Evolutionary conservation across 2,329 filamentous ascomycete genomes (phyloP).

Genomic region (Canariomyces notabilis): DNA sequence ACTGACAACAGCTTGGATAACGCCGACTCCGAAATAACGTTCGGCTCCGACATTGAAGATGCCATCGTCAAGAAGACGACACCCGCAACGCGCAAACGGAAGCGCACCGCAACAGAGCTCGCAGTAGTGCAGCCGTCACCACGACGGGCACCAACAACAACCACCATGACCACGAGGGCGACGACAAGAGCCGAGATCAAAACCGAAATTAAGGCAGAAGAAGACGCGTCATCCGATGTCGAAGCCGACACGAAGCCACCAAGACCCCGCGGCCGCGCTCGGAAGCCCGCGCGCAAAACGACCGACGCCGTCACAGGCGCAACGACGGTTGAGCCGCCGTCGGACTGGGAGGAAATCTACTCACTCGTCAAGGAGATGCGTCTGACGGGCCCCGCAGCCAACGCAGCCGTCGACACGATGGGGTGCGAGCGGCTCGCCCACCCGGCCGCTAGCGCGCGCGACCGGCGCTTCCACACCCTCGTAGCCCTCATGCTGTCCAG

Average conservation of each 20-base stretch:
- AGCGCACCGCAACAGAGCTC: constrained; percentile 23
- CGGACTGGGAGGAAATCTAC: constrained; percentile 83
- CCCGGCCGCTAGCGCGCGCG: constrained; percentile 42
- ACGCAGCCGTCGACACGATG: constrained; percentile 96
- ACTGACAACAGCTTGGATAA: constrained; percentile 7
- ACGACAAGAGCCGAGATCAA: not conserved
- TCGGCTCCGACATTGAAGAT: constrained; percentile 33
- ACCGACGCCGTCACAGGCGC: constrained; percentile 35
- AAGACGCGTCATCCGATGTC: constrained; percentile 3
- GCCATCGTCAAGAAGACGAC: constrained; percentile 28
- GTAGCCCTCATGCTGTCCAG: constrained; percentile 85
- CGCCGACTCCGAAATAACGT: constrained; percentile 3
- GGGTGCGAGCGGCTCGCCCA: constrained; percentile 77
- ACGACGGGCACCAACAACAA: not conserved
- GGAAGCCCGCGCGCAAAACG: constrained; percentile 42
- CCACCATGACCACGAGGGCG: not conserved
- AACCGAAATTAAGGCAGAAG: constrained; percentile 8
- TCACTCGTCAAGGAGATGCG: constrained; percentile 72
- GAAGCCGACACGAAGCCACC: constrained; percentile 4
- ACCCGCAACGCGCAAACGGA: constrained; percentile 29
- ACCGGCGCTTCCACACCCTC: constrained; percentile 78
- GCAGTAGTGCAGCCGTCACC: constrained; percentile 1
- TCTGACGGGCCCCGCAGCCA: constrained; percentile 45
- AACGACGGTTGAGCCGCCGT: constrained; percentile 55
- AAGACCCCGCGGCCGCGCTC: constrained; percentile 22